A percentile compares a stretch with the other conserved stretches of the same genome.
Evolutionary conservation across 2,329 filamentous ascomycete genomes (phyloP).

Genomic region (Diatrype stigma): DNA sequence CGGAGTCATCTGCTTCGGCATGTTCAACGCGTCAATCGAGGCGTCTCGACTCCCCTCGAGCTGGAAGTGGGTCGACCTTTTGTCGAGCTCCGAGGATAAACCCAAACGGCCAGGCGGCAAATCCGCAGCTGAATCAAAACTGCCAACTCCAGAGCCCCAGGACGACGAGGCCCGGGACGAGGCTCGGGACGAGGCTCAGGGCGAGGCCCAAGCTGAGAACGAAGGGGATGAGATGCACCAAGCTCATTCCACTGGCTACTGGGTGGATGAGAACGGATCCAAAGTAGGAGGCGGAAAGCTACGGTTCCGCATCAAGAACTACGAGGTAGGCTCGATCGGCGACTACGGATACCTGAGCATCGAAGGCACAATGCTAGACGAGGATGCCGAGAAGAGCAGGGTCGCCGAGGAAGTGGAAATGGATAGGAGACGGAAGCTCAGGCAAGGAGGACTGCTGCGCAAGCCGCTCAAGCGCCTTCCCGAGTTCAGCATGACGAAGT

Average conservation of each 20-base stretch:
- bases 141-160: constrained; percentile 34
- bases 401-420: constrained; percentile 48
- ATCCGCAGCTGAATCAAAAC: constrained; percentile 17
- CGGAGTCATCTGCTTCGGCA: constrained; percentile 82
- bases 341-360: constrained; percentile 79
- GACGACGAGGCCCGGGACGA: constrained; percentile 24
- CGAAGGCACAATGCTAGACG: constrained; percentile 78
- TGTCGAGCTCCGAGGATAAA: constrained; percentile 30
- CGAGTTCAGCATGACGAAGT: constrained; percentile 56
- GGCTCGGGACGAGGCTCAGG: constrained; percentile 26
- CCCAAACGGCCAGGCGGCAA: constrained; percentile 7
- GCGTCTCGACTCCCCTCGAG: constrained; percentile 66
- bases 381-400: constrained; percentile 60
- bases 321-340: constrained; percentile 72
- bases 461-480: constrained; percentile 32
- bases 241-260: constrained; percentile 63
- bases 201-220: constrained; percentile 21
- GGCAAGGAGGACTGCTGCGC: constrained; percentile 28
- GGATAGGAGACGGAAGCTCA: constrained; percentile 32
- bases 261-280: constrained; percentile 66
- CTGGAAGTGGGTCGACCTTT: constrained; percentile 75
- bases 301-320: constrained; percentile 76
- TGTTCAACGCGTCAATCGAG: constrained; percentile 88
- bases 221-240: constrained; percentile 40
- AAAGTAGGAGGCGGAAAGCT: constrained; percentile 66